Evolutionary conservation across 164 flowering plant genomes (phyloP).

Genomic region (Liriodendron chinense): DNA sequence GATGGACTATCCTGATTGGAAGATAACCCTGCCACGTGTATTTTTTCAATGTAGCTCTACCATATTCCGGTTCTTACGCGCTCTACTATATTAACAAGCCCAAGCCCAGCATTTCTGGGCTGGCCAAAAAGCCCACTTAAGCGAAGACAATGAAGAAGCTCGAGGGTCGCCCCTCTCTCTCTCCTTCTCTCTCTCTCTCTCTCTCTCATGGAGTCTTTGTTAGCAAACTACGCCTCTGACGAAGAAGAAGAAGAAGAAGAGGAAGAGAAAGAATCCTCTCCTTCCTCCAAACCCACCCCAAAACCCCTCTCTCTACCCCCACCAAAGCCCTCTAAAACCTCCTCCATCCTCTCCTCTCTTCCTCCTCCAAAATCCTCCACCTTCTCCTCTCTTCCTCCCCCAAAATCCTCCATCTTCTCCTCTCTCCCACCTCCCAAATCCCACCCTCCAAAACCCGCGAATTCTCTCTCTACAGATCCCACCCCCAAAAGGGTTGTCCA

Average conservation of each 20-base stretch:
- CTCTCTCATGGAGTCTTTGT: slow-evolving; percentile 55
- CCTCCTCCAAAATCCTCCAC: slow-evolving; percentile 26
- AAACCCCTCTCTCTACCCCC: slow-evolving; percentile 8
- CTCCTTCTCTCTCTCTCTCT: not conserved
- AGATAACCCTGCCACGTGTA: not conserved
- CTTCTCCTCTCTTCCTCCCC: slow-evolving; percentile 9
- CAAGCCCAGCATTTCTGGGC: not conserved
- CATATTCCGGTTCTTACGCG: not conserved
- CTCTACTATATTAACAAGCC: too few relatives aligned
- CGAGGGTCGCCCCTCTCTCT: not conserved
- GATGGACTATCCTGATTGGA: too few relatives aligned
- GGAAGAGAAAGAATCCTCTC: not conserved
- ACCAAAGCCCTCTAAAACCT: slow-evolving; percentile 1
- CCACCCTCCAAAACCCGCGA: not conserved
- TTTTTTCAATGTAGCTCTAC: not conserved
- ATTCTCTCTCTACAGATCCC: slow-evolving; percentile 12
- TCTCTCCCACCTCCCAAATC: slow-evolving; percentile 30
- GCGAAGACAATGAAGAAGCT: slow-evolving; percentile 31
- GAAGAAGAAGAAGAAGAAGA: slow-evolving; percentile 46
- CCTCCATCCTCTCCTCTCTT: slow-evolving; percentile 18
- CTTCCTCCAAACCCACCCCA: slow-evolving; percentile 7
- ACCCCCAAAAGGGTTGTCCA: slow-evolving; percentile 59
- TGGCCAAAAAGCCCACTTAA: not conserved
- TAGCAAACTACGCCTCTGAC: slow-evolving; percentile 64
- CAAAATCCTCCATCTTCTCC: slow-evolving; percentile 40